These are phyloP conservation scores for Emmonsia crescens DNA, from an alignment of 2,329 filamentous ascomycete genomes.

Conservation along the genomic window DNA sequence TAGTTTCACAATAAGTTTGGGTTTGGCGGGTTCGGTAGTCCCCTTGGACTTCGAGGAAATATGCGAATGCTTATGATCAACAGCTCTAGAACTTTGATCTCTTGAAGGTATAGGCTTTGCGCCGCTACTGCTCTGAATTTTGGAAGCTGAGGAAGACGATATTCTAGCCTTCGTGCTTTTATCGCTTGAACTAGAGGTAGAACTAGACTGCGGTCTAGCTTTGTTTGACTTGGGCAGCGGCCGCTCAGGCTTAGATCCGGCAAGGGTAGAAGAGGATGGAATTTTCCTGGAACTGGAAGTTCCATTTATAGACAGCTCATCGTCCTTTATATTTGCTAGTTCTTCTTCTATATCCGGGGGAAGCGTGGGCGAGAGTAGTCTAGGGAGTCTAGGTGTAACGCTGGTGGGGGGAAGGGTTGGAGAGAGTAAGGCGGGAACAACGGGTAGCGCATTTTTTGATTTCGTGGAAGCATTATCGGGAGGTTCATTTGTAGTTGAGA, in stretches of 20 bases:
- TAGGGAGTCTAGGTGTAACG: constrained; percentile 34
- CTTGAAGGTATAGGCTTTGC: neutral
- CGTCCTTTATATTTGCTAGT: constrained; percentile 34
- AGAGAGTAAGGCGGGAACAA: constrained; percentile 31
- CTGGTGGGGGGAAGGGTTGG: constrained; percentile 30
- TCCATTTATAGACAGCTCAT: constrained; percentile 14
- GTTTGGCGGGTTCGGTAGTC: constrained; percentile 10
- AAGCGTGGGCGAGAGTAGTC: constrained; percentile 48
- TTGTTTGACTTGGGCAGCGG: neutral
- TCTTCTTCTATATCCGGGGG: constrained; percentile 46
- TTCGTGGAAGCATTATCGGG: constrained; percentile 13
- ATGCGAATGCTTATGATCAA: neutral
- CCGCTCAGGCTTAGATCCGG: neutral
- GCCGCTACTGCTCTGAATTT: constrained; percentile 1
- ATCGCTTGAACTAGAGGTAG: constrained; percentile 10
- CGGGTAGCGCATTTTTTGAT: constrained; percentile 14
- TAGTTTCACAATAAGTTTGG: constrained; percentile 37
- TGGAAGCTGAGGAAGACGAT: neutral
- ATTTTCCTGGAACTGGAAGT: neutral
- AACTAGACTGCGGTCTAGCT: constrained; percentile 13
- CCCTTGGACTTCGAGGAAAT: neutral
- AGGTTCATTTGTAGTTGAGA: constrained; percentile 29
- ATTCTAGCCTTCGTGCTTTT: constrained; percentile 12
- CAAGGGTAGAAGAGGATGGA: neutral
- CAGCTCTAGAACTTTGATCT: neutral